Evolutionary conservation across 2,329 filamentous ascomycete species (phyloP), one percentile per base, ranked within the genome.

Genomic region (Penicillium thymicola): DNA sequence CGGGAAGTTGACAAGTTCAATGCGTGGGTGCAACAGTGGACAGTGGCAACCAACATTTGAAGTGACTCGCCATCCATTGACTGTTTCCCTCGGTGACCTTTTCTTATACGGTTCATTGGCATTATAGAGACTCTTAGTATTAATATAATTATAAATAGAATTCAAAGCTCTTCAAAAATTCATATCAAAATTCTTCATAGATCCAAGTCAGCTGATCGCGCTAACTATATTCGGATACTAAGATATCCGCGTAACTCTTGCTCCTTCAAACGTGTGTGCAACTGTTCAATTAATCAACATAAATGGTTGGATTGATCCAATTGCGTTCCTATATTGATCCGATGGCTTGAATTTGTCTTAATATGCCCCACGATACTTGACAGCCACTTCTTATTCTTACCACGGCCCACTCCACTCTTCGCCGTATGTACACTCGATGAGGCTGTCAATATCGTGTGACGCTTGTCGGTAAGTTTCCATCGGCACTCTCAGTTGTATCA

Each of bases 1-100:
- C 57, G 64, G 16, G 71, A 79, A 67, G 69, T 82, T 13, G 75
- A 79, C 28, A 65, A 65, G 42, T 66, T 73, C 44, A 70, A 70
- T 59, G 64, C 63, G 9, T 67, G 62, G 62, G 65, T 70, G 46
- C 50, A 61, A 36, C 65, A 70, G 45, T 68, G 66, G 65, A 69
- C 67, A 30, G 50, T 51, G 48, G 59, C 57, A 14, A 55, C 51
- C 23, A 63, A 58, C 16, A 27, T 27, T 28, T 51, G 32, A 44
- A 36, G 5, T 51, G 50, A 25, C 42, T 60, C 27, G 36, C 37
- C 23, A 34, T 42, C 14, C 37, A 47, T 45, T 54, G 36, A 27
- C 28, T 16, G n/a, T 44, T 49, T 27, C 18, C 40, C 27, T 45
- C 50, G 18, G 36, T 44, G 40, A 21, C 21, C 21, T 18, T 11